These are phyloP conservation scores for Creolimax fragrantissima DNA, from an alignment of 78 protist genomes.

Conservation along the genomic window DNA sequence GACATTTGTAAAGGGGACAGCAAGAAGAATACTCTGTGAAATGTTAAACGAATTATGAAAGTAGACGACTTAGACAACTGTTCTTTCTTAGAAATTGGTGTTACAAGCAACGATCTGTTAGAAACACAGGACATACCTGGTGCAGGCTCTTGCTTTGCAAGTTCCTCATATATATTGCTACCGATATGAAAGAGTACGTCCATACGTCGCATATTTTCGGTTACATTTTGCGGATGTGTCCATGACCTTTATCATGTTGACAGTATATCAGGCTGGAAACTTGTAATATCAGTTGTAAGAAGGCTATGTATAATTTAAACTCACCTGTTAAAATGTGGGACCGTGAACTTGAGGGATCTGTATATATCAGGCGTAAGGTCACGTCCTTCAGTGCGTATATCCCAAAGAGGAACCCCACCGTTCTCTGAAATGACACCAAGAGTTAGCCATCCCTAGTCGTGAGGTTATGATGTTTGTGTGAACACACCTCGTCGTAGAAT, in stretches of 20 bases:
- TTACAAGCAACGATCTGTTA: too few species aligned
- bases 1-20: background rate
- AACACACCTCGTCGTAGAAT: too few species aligned
- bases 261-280: background rate
- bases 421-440: background rate
- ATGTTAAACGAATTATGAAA: too few species aligned
- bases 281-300: background rate
- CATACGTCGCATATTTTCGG: conserved; percentile 18
- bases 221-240: background rate
- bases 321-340: conserved; percentile 18
- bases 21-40: too few species aligned
- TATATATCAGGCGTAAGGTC: background rate
- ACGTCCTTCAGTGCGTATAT: background rate
- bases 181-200: background rate
- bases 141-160: background rate
- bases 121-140: background rate
- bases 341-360: background rate
- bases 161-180: background rate
- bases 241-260: conserved; percentile 17
- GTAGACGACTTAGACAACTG: too few species aligned
- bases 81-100: too few species aligned
- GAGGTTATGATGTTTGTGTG: too few species aligned
- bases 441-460: background rate
- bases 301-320: background rate
- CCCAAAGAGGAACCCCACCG: background rate